These are phyloP conservation scores for Candida piceae DNA, from an alignment of 805 yeast genomes.

Conservation along the genomic window DNA sequence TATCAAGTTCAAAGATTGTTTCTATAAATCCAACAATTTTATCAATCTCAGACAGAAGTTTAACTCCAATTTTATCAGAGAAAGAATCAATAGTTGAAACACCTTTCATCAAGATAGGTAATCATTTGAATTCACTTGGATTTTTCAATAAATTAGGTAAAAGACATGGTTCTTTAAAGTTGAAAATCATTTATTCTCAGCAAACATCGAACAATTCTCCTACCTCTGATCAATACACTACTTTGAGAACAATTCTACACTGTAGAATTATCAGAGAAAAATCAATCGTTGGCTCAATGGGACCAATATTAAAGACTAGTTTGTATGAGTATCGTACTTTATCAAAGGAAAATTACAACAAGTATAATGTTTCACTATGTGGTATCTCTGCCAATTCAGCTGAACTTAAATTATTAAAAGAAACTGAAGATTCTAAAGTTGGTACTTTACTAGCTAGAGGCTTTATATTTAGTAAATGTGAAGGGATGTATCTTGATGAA, in stretches of 20 bases:
- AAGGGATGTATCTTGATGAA: slow-evolving; percentile 29
- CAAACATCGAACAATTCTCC: slow-evolving; percentile 15
- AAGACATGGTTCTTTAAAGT: slow-evolving; percentile 12
- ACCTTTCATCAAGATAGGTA: slow-evolving; percentile 31
- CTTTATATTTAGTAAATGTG: slow-evolving; percentile 53
- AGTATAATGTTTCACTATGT: slow-evolving; percentile 25
- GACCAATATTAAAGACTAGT: slow-evolving; percentile 57
- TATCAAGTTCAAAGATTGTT: slow-evolving; percentile 11
- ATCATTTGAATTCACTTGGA: slow-evolving; percentile 44
- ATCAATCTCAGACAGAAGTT: slow-evolving; percentile 22
- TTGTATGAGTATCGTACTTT: slow-evolving; percentile 56
- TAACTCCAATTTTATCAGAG: slow-evolving; percentile 20
- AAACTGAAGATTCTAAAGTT: slow-evolving; percentile 31
- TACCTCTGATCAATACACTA: slow-evolving; percentile 27
- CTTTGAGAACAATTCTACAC: slow-evolving; percentile 40
- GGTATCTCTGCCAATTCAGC: slow-evolving; percentile 59
- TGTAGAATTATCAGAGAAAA: slow-evolving; percentile 50
- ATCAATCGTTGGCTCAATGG: slow-evolving; percentile 41
- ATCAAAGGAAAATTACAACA: slow-evolving; percentile 18
- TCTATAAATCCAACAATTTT: slow-evolving; percentile 29
- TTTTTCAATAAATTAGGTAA: slow-evolving; percentile 37
- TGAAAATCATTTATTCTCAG: slow-evolving; percentile 39
- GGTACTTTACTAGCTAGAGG: slow-evolving; percentile 61
- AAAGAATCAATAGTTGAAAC: slow-evolving; percentile 19
- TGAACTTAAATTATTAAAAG: slow-evolving; percentile 49